A percentile compares a stretch with the other conserved stretches of the same genome.
Conservation (phyloP, 352 stramenopile species). For the Pythium aphanidermatum region DNA sequence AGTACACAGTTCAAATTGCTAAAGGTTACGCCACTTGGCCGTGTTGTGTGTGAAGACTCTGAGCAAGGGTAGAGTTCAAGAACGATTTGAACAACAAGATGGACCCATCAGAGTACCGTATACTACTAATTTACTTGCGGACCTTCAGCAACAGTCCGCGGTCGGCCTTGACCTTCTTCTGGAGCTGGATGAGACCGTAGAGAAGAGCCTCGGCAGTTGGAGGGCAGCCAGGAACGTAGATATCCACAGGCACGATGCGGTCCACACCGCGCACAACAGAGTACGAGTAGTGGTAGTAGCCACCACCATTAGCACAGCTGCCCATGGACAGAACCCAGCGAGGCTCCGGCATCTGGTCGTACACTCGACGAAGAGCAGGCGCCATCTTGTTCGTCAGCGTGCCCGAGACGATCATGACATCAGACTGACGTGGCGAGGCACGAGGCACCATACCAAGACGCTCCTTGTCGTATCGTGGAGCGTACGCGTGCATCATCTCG, state of each 20-base stretch:
- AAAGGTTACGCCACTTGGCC: too few relatives aligned
- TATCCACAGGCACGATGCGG: conserved; percentile 97
- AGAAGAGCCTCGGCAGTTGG: conserved; percentile 97
- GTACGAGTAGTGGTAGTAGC: conserved; percentile 97
- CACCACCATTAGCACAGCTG: conserved; percentile 96
- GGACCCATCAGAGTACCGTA: too few relatives aligned
- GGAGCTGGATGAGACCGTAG: conserved; percentile 97
- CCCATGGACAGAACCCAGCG: conserved; percentile 99
- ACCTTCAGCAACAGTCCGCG: conserved; percentile 94
- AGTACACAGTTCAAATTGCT: too few relatives aligned
- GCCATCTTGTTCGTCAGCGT: conserved; percentile 99
- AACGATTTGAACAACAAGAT: too few relatives aligned
- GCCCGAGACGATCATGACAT: conserved; percentile 99
- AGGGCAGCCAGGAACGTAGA: conserved; percentile 99
- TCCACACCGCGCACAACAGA: conserved; percentile 96
- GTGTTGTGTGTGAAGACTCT: too few relatives aligned
- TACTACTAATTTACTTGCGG: conserved; percentile 98
- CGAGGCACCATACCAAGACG: conserved; percentile 98
- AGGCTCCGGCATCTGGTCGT: conserved; percentile 99
- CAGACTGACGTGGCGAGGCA: conserved; percentile 91
- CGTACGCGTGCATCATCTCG: conserved; percentile 96
- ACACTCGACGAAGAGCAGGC: conserved; percentile 93
- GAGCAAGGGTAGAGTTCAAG: too few relatives aligned
- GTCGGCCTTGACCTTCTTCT: conserved; percentile 99
- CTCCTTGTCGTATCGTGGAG: conserved; percentile 96